These are phyloP conservation scores for Cylindrotheca fusiformis DNA, from an alignment of 108 stramenopile species.

Conservation along the genomic window DNA sequence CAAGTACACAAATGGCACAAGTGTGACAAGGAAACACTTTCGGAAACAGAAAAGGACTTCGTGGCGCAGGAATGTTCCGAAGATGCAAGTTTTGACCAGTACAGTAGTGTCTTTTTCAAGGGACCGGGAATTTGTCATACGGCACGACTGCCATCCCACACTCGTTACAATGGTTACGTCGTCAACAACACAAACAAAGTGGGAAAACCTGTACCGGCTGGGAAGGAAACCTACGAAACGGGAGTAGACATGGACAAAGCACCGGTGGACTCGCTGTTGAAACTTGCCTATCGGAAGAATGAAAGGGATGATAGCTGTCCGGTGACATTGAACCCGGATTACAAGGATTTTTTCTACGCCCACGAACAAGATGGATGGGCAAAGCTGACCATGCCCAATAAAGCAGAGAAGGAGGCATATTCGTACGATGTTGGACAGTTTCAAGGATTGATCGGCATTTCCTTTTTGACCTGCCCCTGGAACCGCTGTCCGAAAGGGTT, in stretches of 20 bases:
- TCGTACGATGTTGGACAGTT: slow-evolving; percentile 15
- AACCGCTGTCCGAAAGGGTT: slow-evolving; percentile 20
- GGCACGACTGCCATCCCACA: slow-evolving; percentile 37
- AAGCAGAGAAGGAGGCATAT: slow-evolving; percentile 26
- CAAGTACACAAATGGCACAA: background rate
- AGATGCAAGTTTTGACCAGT: slow-evolving; percentile 2
- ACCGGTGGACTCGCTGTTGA: background rate
- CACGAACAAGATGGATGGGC: slow-evolving; percentile 22
- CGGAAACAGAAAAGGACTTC: background rate
- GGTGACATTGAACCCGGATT: slow-evolving; percentile 33
- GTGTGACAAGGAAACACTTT: background rate
- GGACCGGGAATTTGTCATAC: slow-evolving; percentile 45
- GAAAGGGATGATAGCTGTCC: slow-evolving; percentile 1
- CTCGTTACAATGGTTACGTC: slow-evolving; percentile 32
- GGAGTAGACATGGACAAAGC: background rate
- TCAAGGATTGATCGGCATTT: slow-evolving; percentile 31
- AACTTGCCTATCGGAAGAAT: slow-evolving; percentile 5
- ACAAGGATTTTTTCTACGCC: slow-evolving; percentile 42
- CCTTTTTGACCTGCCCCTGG: slow-evolving; percentile 28
- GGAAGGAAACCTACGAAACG: slow-evolving; percentile 27
- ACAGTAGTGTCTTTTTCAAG: slow-evolving; percentile 14
- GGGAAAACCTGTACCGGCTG: slow-evolving; percentile 9
- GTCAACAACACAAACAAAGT: slow-evolving; percentile 24
- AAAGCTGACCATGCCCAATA: slow-evolving; percentile 39
- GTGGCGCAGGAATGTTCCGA: background rate